Evolutionary conservation across 768 basidiomycete species (phyloP).

Genomic region (Kwoniella mangroviensis): DNA sequence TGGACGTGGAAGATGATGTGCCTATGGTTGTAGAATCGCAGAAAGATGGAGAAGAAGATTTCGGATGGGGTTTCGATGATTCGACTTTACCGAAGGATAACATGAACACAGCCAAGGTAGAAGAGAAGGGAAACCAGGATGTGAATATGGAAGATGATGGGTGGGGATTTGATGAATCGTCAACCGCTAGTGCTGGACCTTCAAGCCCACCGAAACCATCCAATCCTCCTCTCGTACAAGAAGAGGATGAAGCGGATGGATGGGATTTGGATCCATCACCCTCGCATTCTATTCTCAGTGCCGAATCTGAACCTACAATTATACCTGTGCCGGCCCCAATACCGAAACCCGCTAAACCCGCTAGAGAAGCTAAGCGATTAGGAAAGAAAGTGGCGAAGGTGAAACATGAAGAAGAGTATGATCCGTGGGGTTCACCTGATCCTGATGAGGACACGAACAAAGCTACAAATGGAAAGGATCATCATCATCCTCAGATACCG

Average conservation of each 20-base stretch:
- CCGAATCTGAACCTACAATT: conserved; percentile 39
- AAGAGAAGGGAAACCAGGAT: background rate
- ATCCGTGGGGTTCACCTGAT: conserved; percentile 32
- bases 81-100: background rate
- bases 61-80: conserved; percentile 47
- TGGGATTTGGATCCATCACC: conserved; percentile 68
- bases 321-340: conserved; percentile 60
- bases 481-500: background rate
- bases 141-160: conserved; percentile 55
- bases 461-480: conserved; percentile 11
- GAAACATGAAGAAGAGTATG: conserved; percentile 33
- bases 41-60: conserved; percentile 46
- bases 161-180: conserved; percentile 63
- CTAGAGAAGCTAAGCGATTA: conserved; percentile 66
- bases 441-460: background rate
- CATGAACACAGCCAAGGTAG: background rate
- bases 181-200: conserved; percentile 5
- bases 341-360: conserved; percentile 64
- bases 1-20: conserved; percentile 27
- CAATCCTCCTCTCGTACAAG: conserved; percentile 3
- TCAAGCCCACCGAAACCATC: conserved; percentile 14
- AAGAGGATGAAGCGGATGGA: conserved; percentile 44
- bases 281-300: background rate
- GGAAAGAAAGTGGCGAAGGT: conserved; percentile 50
- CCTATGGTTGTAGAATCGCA: background rate